Evolutionary conservation across 2,329 filamentous ascomycete species (phyloP).

Genomic region (Pseudogymnoascus sp.): DNA sequence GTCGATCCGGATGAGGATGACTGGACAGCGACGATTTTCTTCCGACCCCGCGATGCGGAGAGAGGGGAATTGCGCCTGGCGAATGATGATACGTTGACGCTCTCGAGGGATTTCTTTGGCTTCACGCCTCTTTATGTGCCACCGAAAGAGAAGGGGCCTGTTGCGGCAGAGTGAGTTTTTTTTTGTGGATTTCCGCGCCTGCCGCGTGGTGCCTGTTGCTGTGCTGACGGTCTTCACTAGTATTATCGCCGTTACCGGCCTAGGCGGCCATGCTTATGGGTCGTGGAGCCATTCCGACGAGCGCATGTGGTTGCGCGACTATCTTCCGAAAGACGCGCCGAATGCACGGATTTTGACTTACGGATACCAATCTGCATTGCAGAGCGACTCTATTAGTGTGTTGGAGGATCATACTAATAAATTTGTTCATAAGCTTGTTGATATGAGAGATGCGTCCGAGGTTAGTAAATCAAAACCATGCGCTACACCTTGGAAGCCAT

Average conservation of each 20-base stretch:
- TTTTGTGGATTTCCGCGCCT: neutral
- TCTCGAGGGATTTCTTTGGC: neutral
- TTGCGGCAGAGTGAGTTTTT: constrained; percentile 2
- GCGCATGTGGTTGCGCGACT: constrained; percentile 15
- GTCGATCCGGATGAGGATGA: constrained; percentile 1
- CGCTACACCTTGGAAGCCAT: neutral
- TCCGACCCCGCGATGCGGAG: neutral
- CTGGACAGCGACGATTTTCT: constrained; percentile 9
- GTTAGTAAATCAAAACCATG: neutral
- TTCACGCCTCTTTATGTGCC: constrained; percentile 5
- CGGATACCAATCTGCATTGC: constrained; percentile 13
- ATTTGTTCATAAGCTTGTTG: constrained; percentile 7
- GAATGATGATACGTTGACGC: neutral
- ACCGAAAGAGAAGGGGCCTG: neutral
- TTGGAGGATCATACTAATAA: neutral
- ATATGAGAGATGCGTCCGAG: constrained; percentile 8
- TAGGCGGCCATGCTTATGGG: constrained; percentile 14
- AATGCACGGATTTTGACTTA: constrained; percentile 14
- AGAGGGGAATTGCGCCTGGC: neutral
- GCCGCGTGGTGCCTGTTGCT: neutral
- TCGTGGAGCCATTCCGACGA: constrained; percentile 8
- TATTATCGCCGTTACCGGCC: constrained; percentile 15
- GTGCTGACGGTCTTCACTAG: neutral
- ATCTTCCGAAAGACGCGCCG: constrained; percentile 4
- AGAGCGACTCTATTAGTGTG: constrained; percentile 6